Evolutionary conservation across 495 filamentous ascomycete species (phyloP).

Genomic region (Aspergillus funiculosus): DNA sequence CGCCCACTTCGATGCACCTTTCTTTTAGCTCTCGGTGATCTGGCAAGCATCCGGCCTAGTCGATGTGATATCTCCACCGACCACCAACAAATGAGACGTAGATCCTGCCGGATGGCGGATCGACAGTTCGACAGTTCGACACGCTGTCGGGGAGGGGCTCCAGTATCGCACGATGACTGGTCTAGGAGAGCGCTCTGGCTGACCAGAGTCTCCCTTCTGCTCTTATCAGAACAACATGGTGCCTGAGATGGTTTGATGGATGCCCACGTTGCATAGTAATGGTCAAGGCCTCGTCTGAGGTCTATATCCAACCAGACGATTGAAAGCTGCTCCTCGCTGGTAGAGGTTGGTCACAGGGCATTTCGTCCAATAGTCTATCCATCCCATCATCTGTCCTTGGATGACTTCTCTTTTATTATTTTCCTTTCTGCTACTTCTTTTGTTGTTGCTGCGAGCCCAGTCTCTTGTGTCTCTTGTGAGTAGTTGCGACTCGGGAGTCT

Average conservation of each 20-base stretch:
- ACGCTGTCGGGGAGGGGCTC: slow-evolving; percentile 17
- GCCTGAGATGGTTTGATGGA: slow-evolving; percentile 12
- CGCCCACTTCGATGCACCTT: slow-evolving; percentile 16
- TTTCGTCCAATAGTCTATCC: slow-evolving; percentile 1
- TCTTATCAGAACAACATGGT: slow-evolving; percentile 11
- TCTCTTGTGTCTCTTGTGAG: neutral
- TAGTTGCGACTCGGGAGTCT: neutral
- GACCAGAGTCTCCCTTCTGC: neutral
- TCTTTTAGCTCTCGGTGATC: slow-evolving; percentile 4
- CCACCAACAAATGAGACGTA: slow-evolving; percentile 14
- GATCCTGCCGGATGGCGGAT: slow-evolving; percentile 13
- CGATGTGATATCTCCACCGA: slow-evolving; percentile 13
- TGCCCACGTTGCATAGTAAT: slow-evolving; percentile 12
- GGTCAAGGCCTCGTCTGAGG: slow-evolving; percentile 2
- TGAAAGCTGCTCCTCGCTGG: neutral
- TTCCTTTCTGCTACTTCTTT: slow-evolving; percentile 10
- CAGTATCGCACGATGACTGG: slow-evolving; percentile 5
- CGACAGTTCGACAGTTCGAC: slow-evolving; percentile 19
- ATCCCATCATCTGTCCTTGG: slow-evolving; percentile 3
- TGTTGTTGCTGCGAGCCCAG: slow-evolving; percentile 11
- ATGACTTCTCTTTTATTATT: slow-evolving; percentile 4
- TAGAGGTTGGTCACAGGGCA: slow-evolving; percentile 5
- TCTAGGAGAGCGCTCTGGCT: neutral
- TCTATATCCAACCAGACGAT: neutral
- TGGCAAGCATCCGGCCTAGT: neutral